Conservation (phyloP, 495 filamentous ascomycete species). For the Xylaria flabelliformis region DNA sequence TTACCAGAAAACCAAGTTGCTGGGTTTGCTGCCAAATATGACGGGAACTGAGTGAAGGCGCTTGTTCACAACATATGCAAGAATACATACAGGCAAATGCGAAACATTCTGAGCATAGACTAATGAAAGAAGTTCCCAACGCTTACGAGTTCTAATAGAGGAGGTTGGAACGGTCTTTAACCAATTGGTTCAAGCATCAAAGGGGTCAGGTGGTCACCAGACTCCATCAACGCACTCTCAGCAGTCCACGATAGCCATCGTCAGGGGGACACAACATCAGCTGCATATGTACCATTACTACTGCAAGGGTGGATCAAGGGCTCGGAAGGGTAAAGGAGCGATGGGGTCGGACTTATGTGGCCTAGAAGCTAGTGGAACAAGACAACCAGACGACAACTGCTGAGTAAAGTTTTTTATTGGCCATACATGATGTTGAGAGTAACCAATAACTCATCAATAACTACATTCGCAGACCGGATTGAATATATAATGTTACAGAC, state of each 20-base stretch:
- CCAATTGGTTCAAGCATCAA: slow-evolving; percentile 1
- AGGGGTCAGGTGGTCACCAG: slow-evolving; percentile 19
- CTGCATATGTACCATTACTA: slow-evolving; percentile 20
- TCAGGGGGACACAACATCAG: slow-evolving; percentile 16
- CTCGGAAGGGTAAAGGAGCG: slow-evolving; percentile 21
- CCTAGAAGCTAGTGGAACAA: slow-evolving; percentile 3
- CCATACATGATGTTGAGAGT: background rate
- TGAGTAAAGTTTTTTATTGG: background rate
- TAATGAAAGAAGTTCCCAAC: slow-evolving; percentile 6
- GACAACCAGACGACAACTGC: background rate
- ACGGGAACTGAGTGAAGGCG: background rate
- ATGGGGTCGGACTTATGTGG: slow-evolving; percentile 9
- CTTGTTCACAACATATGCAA: slow-evolving; percentile 6
- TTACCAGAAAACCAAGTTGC: slow-evolving; percentile 7
- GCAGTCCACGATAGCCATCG: slow-evolving; percentile 23
- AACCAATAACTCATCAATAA: background rate
- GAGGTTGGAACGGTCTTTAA: slow-evolving; percentile 5
- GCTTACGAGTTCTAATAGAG: background rate
- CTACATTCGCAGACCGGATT: slow-evolving; percentile 6
- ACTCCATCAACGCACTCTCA: slow-evolving; percentile 20
- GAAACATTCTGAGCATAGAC: slow-evolving; percentile 16
- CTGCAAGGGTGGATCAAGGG: slow-evolving; percentile 15
- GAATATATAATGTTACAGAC: slow-evolving; percentile 20
- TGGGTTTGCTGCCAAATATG: background rate
- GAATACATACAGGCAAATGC: slow-evolving; percentile 22